Evolutionary conservation across 148 eudicot genomes (phyloP).

Genomic region (Pharnaceum exiguum): DNA sequence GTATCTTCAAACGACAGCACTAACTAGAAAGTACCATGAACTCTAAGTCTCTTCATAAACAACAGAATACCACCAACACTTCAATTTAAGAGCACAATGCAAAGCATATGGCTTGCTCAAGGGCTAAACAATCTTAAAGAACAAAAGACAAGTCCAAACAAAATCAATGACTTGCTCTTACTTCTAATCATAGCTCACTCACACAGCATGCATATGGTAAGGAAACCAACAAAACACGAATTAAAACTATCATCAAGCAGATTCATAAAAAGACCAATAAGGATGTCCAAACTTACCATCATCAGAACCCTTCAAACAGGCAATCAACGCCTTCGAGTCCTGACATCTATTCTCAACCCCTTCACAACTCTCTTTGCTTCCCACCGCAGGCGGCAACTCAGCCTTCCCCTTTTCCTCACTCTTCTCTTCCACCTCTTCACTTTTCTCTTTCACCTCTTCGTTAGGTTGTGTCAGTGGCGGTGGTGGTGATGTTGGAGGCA

Average conservation of each 20-base stretch:
- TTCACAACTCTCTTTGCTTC: slow-evolving; percentile 35
- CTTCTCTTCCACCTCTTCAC: slow-evolving; percentile 11
- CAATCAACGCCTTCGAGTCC: slow-evolving; percentile 33
- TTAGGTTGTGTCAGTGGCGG: slow-evolving; percentile 6
- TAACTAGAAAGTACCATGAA: too few relatives aligned
- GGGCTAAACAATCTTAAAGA: too few relatives aligned
- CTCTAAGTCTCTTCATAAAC: too few relatives aligned
- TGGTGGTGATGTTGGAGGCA: slow-evolving; percentile 20
- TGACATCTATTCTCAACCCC: slow-evolving; percentile 29
- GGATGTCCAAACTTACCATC: slow-evolving; percentile 29
- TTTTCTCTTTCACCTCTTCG: slow-evolving; percentile 9
- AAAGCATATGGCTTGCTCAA: too few relatives aligned
- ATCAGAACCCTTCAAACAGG: slow-evolving; percentile 41
- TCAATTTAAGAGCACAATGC: too few relatives aligned
- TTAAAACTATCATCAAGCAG: neutral
- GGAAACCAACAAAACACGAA: neutral
- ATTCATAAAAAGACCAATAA: neutral
- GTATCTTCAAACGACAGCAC: too few relatives aligned
- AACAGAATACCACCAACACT: too few relatives aligned
- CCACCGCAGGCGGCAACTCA: neutral
- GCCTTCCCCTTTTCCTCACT: slow-evolving; percentile 20
- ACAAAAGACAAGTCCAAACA: too few relatives aligned
- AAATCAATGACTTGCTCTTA: too few relatives aligned
- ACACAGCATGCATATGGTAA: neutral
- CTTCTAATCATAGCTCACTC: too few relatives aligned